Base-by-base conservation (phyloP, 106 monocot species). In the Platanthera zijinensis region DNA sequence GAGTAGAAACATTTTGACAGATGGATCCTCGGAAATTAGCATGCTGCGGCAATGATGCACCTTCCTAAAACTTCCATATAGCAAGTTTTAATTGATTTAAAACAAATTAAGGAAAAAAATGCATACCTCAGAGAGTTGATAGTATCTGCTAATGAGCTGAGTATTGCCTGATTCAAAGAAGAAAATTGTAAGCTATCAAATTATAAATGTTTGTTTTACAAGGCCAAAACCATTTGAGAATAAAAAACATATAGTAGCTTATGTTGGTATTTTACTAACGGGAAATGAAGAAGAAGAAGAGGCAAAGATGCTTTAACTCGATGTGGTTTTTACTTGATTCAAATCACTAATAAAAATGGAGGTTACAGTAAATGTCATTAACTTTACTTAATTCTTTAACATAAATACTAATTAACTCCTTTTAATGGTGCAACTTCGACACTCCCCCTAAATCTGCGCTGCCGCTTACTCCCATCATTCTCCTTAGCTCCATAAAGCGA, bases 151-250 rank as follows among this genome's bases (percentile, higher is more conserved):
- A n/a, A 48, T 70, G 70, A 70, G 14, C 48, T 48, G 48, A 70
- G 11, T 48, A 48, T 70, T 70, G 48, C 70, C 70, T 70, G 70
- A 48, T 70, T 70, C 46, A 32, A 70, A 70, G 48, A 39, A 47
- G 5, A 70, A 15, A 15, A 70, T 70, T 70, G 4, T n/a, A 70
- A 15, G 15, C 14, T 47, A 70, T 46, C 6, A 15, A 70, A 48
- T 12, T 70, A 30, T 13, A 70, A 13, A 48, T 70, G 13, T 48
- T 48, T 62, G 18, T 21, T 17, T 22, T 62, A 62, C 5, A 53
- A 53, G 8, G 62, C 18, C 62, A 62, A 1, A 62, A 15, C 18
- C 52, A 10, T 13, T 53, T 8, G 22, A 22, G 22, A 21, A 62
- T 62, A 7, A 62, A 62, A 62, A 66, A 32, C 5, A 32, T 1